These are phyloP conservation scores for Taphrina betulina DNA, from an alignment of 1,139 yeast genomes.

Conservation along the genomic window DNA sequence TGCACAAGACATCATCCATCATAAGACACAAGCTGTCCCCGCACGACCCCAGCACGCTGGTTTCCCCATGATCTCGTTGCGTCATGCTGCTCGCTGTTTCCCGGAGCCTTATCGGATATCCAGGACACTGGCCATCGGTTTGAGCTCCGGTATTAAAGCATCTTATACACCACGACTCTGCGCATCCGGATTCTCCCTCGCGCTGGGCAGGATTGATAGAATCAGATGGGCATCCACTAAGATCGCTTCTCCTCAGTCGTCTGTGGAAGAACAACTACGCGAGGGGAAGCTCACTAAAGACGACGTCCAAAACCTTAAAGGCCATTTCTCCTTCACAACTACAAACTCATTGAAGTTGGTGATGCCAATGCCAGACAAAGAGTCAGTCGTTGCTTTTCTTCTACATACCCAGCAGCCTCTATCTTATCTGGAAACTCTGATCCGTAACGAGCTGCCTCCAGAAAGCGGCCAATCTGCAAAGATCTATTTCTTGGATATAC, in stretches of 20 bases:
- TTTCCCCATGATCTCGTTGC: no score
- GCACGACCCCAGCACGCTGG: no score
- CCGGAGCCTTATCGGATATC: no score
- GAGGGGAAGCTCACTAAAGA: slow-evolving; percentile 1
- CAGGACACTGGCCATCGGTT: no score
- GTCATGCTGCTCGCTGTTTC: no score
- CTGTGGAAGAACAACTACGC: slow-evolving; percentile 1
- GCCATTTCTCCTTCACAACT: slow-evolving; percentile 25
- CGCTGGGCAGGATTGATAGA: no score
- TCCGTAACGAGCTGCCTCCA: slow-evolving; percentile 21
- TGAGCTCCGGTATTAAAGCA: no score
- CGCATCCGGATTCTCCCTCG: no score
- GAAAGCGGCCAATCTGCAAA: slow-evolving; percentile 3
- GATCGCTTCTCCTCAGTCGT: neutral
- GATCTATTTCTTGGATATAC: slow-evolving; percentile 19
- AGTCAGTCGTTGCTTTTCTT: slow-evolving; percentile 20
- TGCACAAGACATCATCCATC: no score
- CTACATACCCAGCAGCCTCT: slow-evolving; percentile 32
- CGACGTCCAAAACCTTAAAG: slow-evolving; percentile 3
- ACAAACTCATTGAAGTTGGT: slow-evolving; percentile 17
- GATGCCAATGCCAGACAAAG: slow-evolving; percentile 24
- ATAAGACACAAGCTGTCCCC: no score
- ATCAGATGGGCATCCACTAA: no score
- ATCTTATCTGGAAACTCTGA: slow-evolving; percentile 19
- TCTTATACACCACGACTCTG: no score